These are phyloP conservation scores for Mimosa pudica DNA, from an alignment of 306 rosid species.

Conservation along the genomic window DNA sequence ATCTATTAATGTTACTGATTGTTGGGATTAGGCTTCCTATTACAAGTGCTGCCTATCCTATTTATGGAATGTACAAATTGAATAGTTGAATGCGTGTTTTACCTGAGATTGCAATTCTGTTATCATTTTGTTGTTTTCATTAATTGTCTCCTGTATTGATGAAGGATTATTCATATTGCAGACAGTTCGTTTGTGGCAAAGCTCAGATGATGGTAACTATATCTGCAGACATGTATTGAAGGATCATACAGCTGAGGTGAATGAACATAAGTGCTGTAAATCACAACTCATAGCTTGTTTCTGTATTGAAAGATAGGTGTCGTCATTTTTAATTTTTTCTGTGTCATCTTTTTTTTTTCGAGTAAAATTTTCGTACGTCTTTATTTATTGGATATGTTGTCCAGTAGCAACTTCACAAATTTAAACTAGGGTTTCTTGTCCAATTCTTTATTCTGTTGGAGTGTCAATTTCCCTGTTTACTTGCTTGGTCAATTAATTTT, in stretches of 20 bases:
- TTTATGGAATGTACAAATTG: neutral
- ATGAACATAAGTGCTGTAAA: slow-evolving; percentile 15
- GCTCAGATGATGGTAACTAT: slow-evolving; percentile 76
- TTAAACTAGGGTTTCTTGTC: neutral
- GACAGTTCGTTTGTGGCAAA: slow-evolving; percentile 97
- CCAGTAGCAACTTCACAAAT: neutral
- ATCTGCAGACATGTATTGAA: slow-evolving; percentile 71
- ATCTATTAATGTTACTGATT: neutral
- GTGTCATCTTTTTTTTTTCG: neutral
- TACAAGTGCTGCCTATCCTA: neutral
- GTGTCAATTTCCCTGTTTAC: neutral
- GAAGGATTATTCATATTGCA: slow-evolving; percentile 39
- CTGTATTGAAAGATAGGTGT: neutral
- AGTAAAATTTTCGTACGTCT: too few relatives aligned
- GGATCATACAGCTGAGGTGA: slow-evolving; percentile 95
- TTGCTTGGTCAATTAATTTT: neutral
- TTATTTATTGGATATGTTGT: too few relatives aligned
- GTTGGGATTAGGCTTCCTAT: neutral
- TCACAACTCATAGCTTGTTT: slow-evolving; percentile 1
- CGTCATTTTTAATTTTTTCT: neutral
- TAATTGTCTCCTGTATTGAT: slow-evolving; percentile 9
- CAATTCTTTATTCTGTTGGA: too few relatives aligned
- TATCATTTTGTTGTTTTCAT: neutral
- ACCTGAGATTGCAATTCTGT: neutral
- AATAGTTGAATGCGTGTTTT: neutral